phyloP scores from a whole-genome alignment of 345 rosid genomes.

The Ceriops decandra region DNA sequence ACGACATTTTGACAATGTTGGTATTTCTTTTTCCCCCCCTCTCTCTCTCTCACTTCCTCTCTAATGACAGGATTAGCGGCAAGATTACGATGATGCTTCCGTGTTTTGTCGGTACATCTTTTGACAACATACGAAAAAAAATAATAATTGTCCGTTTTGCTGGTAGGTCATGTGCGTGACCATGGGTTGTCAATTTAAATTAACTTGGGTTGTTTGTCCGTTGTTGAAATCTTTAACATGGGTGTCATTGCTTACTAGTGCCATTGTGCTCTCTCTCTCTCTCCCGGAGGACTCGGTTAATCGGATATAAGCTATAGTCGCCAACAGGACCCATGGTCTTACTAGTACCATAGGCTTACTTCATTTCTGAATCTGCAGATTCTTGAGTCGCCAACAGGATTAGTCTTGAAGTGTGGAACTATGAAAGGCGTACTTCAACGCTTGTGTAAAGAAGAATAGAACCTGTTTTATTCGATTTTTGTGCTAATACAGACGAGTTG shows the following conservation, averaged over 20 bases:
- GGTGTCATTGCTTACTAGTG: too few species aligned
- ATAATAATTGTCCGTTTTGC: background rate
- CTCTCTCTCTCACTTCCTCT: background rate
- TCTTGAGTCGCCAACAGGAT: too few species aligned
- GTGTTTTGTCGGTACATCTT: constrained; percentile 13
- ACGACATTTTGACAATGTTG: constrained; percentile 9
- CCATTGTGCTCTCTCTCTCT: too few species aligned
- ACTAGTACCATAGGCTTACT: too few species aligned
- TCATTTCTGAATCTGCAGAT: too few species aligned
- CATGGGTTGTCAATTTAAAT: background rate
- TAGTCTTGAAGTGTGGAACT: too few species aligned
- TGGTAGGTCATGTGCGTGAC: background rate
- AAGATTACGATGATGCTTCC: background rate
- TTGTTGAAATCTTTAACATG: background rate
- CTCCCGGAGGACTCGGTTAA: background rate
- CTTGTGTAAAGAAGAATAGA: too few species aligned
- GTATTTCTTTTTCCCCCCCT: background rate
- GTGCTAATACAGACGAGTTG: too few species aligned
- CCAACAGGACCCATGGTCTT: too few species aligned
- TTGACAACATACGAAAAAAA: background rate
- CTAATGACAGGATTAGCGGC: constrained; percentile 14
- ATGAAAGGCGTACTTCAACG: too few species aligned
- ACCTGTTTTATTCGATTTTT: too few species aligned
- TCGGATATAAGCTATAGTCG: background rate
- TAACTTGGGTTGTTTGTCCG: background rate